Conservation (phyloP, 1,284 basidiomycete species). For the Ganoderma multipileum region DNA sequence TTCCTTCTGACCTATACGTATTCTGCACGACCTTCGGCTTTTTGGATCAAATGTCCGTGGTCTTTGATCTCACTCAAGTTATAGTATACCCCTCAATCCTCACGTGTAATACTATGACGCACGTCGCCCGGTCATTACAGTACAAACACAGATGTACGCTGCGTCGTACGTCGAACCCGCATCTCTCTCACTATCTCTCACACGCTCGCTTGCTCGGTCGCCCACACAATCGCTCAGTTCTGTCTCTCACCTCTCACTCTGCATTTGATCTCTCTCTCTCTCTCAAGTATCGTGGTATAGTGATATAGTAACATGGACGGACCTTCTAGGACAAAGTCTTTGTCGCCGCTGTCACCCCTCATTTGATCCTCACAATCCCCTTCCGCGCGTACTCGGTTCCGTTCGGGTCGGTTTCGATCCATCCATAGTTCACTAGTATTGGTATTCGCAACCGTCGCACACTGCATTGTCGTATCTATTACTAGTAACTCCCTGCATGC, state of each 20-base stretch:
- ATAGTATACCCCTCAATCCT: constrained; percentile 46
- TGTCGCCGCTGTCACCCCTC: neutral
- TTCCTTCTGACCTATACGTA: constrained; percentile 30
- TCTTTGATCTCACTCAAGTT: constrained; percentile 42
- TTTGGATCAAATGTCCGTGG: constrained; percentile 42
- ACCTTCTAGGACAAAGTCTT: constrained; percentile 30
- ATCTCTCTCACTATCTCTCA: constrained; percentile 36
- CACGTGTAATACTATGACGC: constrained; percentile 48
- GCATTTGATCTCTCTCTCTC: constrained; percentile 16
- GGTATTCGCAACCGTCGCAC: constrained; percentile 14
- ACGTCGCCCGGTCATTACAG: constrained; percentile 40
- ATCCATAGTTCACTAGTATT: constrained; percentile 34
- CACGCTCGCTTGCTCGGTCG: constrained; percentile 25
- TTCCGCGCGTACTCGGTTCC: constrained; percentile 1
- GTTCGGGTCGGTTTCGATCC: constrained; percentile 2
- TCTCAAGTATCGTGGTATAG: constrained; percentile 13
- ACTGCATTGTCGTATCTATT: constrained; percentile 26
- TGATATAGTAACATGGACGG: constrained; percentile 24
- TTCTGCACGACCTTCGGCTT: constrained; percentile 33
- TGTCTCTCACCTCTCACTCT: constrained; percentile 9
- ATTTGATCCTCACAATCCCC: neutral
- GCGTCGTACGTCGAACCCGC: constrained; percentile 38
- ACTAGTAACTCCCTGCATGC: constrained; percentile 29
- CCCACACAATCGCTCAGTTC: constrained; percentile 18
- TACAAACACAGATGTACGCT: constrained; percentile 37